These are phyloP conservation scores for Talaromyces sp. DNA, from an alignment of 2,329 filamentous ascomycete genomes.

Conservation along the genomic window DNA sequence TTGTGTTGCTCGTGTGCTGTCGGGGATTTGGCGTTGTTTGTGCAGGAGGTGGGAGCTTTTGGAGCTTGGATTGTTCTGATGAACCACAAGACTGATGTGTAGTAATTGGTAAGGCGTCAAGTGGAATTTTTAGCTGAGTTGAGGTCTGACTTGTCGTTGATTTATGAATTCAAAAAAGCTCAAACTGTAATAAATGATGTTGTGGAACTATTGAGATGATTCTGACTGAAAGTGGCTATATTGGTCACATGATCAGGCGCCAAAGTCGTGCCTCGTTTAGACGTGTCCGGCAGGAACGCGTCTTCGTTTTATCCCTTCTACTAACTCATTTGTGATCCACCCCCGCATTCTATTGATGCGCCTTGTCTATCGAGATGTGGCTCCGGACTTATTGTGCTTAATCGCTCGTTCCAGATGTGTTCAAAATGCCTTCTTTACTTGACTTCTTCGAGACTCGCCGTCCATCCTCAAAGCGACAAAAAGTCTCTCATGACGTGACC, in stretches of 20 bases:
- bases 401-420: neutral
- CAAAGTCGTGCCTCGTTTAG: slow-evolving; percentile 2
- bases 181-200: neutral
- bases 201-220: slow-evolving; percentile 23
- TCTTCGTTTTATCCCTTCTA: neutral
- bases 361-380: neutral
- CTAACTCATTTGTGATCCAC: neutral
- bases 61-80: neutral
- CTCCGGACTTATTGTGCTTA: neutral
- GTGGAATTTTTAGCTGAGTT: neutral
- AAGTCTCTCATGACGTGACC: slow-evolving; percentile 24
- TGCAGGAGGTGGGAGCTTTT: neutral
- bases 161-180: neutral
- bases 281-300: slow-evolving; percentile 1
- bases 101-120: neutral
- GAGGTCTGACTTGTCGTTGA: neutral
- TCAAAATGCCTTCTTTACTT: slow-evolving; percentile 28
- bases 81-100: neutral
- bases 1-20: neutral
- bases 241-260: slow-evolving; percentile 9
- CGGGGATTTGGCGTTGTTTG: neutral
- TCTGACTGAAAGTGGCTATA: neutral
- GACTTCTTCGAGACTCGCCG: slow-evolving; percentile 36
- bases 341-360: slow-evolving; percentile 1
- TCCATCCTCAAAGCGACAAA: slow-evolving; percentile 29